Evolutionary conservation across 306 rosid genomes (phyloP).

Genomic region (Trifolium dubium): DNA sequence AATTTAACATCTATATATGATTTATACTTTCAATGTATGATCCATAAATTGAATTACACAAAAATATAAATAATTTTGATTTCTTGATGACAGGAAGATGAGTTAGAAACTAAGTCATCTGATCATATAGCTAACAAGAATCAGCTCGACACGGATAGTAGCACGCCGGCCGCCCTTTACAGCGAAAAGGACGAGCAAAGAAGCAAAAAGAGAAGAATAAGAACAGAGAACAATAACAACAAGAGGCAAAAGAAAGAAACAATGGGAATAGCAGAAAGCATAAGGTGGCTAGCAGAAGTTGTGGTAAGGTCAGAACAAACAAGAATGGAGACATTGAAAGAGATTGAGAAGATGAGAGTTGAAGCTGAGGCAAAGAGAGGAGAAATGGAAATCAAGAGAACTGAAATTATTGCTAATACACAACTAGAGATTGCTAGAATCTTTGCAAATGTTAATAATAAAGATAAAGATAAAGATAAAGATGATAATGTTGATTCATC

Average conservation of each 20-base stretch:
- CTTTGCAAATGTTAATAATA: slow-evolving; percentile 72
- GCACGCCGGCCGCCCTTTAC: slow-evolving; percentile 78
- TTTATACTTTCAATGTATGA: too few relatives aligned
- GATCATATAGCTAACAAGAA: slow-evolving; percentile 75
- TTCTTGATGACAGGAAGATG: slow-evolving; percentile 64
- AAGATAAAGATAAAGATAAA: slow-evolving; percentile 75
- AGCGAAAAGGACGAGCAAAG: slow-evolving; percentile 67
- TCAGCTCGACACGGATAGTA: slow-evolving; percentile 74
- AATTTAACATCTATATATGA: not conserved
- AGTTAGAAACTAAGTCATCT: slow-evolving; percentile 55
- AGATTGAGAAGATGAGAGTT: slow-evolving; percentile 87
- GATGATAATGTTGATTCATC: slow-evolving; percentile 89
- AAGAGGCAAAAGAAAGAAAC: slow-evolving; percentile 47
- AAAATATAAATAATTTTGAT: not conserved
- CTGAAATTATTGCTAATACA: slow-evolving; percentile 90
- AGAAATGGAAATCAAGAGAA: slow-evolving; percentile 88
- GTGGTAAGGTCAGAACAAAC: slow-evolving; percentile 85
- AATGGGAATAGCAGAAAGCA: slow-evolving; percentile 79
- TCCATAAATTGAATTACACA: not conserved
- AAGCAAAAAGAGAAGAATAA: slow-evolving; percentile 62
- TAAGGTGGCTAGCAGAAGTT: slow-evolving; percentile 91
- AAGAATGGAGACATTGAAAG: slow-evolving; percentile 86
- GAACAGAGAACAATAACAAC: slow-evolving; percentile 45
- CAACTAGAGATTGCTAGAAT: slow-evolving; percentile 94
- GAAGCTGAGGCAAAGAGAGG: slow-evolving; percentile 96